phyloP scores from a whole-genome alignment of 2,329 filamentous ascomycete genomes.

The Scedosporium dehoogii region DNA sequence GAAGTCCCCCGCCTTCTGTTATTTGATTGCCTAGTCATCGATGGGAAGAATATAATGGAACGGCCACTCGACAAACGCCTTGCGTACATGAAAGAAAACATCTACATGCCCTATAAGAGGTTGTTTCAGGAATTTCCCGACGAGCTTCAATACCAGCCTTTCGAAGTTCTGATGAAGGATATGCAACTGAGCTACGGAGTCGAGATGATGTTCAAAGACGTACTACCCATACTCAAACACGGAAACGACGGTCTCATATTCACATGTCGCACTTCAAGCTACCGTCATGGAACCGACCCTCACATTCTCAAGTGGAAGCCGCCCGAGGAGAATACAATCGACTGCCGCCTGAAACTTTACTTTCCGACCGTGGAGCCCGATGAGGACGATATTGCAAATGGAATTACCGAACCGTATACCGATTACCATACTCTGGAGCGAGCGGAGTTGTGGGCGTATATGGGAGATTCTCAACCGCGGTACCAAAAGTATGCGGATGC shows the following conservation, averaged over 20 bases:
- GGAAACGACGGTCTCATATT: constrained; percentile 97
- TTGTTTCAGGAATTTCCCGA: constrained; percentile 57
- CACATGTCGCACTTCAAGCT: constrained; percentile 81
- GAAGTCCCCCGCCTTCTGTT: constrained; percentile 75
- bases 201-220: constrained; percentile 82
- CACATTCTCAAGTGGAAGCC: constrained; percentile 99
- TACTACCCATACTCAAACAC: constrained; percentile 75
- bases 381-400: constrained; percentile 56
- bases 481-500: constrained; percentile 62
- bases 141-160: constrained; percentile 62
- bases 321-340: constrained; percentile 86
- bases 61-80: constrained; percentile 80
- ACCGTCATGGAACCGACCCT: constrained; percentile 81
- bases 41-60: constrained; percentile 65
- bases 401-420: constrained; percentile 48
- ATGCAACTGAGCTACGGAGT: constrained; percentile 86
- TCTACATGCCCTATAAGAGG: constrained; percentile 61
- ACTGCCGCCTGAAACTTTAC: constrained; percentile 71
- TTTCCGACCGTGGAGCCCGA: constrained; percentile 67
- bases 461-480: constrained; percentile 41
- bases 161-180: constrained; percentile 76
- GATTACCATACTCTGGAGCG: constrained; percentile 75
- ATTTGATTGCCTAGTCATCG: constrained; percentile 84
- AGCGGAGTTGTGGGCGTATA: constrained; percentile 62
- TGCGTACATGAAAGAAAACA: constrained; percentile 70